Base-by-base conservation (phyloP, 2,329 filamentous ascomycete species). In the Drechslerella dactyloides region DNA sequence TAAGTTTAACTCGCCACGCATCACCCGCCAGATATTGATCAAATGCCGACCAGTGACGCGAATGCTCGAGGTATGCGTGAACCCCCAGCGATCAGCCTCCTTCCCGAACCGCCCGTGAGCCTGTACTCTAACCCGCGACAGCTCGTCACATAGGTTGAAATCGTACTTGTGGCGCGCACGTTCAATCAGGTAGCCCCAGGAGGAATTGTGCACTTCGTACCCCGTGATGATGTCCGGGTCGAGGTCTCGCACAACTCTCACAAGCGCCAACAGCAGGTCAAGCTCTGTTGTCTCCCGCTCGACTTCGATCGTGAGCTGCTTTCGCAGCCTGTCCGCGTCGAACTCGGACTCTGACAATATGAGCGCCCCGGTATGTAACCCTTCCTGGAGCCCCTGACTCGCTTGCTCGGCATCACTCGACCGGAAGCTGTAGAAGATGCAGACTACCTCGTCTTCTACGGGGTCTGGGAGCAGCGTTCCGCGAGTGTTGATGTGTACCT, bases 1-100 rank as follows among this genome's bases (percentile, higher is more conserved):
- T 27, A 99, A 82, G 75, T 93, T 96, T 27, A 99, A 81, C 80
- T 97, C 93, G n/a, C 89, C 86, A 66, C 91, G 86, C 93, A 99
- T 97, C 0, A 93, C 92, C 76, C 93, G 86, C 92, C 94, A 97
- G 51, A 97, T 90, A 76, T 97, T 97, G 81, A 99, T 93, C 84
- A 96, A 91, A 78, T 97, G 93, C 73, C 94, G 85, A 3, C 94
- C 94, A 0, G 93, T 97, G n/a, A 99, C 86, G 64, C 88, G 87
- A 75, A 97, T 92, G 1, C 91, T 93, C 1, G 92, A 96, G 0
- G 93, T 96, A 60, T 93, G 92, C 74, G 91, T 94, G 81, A 96
- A 96, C 0, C 93, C 93, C 93, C 93, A 97, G 74, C 87, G 85
- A 78, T 97, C 93, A 55, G 87, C 87, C 23, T 96, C 90, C 79